phyloP scores from a whole-genome alignment of 73 alveolate species.

The Tetrahymena thermophila region DNA sequence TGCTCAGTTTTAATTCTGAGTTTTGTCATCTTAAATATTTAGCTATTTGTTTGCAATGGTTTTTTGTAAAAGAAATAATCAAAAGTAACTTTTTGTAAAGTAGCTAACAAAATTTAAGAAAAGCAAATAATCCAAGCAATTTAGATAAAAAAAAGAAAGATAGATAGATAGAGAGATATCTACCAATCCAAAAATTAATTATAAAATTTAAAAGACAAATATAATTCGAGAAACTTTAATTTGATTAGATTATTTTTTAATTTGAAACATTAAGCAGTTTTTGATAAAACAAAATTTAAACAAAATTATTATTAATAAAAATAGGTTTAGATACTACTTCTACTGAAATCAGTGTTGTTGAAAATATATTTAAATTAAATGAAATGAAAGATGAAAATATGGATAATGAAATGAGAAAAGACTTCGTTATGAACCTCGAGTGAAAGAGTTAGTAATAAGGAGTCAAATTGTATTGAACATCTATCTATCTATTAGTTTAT shows the following conservation, averaged over 20 bases:
- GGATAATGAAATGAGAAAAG: neutral
- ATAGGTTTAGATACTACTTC: constrained; percentile 89
- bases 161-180: neutral
- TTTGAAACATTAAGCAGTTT: neutral
- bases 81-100: neutral
- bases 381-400: constrained; percentile 38
- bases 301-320: neutral
- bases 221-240: neutral
- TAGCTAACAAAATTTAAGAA: neutral
- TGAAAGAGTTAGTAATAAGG: neutral
- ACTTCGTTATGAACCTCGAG: neutral
- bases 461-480: neutral
- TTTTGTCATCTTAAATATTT: no score
- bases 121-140: no score
- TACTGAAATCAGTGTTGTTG: constrained; percentile 93
- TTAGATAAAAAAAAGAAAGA: no score
- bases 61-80: no score
- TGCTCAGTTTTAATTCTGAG: neutral
- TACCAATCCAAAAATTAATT: neutral
- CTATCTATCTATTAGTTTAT: neutral
- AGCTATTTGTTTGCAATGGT: neutral
- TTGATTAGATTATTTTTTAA: neutral
- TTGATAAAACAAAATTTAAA: neutral
- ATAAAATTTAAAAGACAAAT: neutral
- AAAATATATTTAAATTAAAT: constrained; percentile 91